A percentile compares a stretch with the other conserved stretches of the same genome.
Evolutionary conservation across 257 asterid genomes (phyloP).

Genomic region (Osmanthus fragrans): DNA sequence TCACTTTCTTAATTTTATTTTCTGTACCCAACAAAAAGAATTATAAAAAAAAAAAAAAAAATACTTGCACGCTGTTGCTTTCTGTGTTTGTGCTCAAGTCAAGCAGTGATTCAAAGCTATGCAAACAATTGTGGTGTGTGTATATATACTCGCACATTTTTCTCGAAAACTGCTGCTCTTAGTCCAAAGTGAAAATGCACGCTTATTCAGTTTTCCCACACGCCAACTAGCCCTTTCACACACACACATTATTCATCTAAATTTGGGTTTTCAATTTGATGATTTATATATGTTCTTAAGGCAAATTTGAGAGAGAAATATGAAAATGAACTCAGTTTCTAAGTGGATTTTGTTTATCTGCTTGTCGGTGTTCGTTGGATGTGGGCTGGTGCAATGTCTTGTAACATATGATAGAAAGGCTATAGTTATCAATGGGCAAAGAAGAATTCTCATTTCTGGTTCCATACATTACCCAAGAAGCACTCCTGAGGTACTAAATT

Average conservation of each 20-base stretch:
- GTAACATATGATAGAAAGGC: slow-evolving; percentile 79
- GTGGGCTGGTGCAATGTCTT: slow-evolving; percentile 55
- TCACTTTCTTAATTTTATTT: neutral
- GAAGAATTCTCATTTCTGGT: slow-evolving; percentile 83
- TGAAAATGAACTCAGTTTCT: slow-evolving; percentile 38
- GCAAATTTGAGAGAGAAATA: slow-evolving; percentile 23
- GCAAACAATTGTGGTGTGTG: slow-evolving; percentile 20
- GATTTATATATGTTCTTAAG: neutral
- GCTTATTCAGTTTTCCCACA: slow-evolving; percentile 34
- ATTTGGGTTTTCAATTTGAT: slow-evolving; percentile 25
- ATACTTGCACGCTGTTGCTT: slow-evolving; percentile 12
- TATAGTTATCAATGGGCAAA: slow-evolving; percentile 63
- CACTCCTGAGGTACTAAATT: slow-evolving; percentile 74
- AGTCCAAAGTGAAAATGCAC: slow-evolving; percentile 30
- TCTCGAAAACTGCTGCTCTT: slow-evolving; percentile 33
- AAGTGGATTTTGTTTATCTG: slow-evolving; percentile 51
- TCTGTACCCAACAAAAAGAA: neutral
- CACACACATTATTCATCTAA: slow-evolving; percentile 22
- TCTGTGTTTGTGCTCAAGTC: slow-evolving; percentile 39
- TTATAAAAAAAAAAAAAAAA: neutral
- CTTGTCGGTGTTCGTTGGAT: slow-evolving; percentile 44
- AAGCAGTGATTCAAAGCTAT: slow-evolving; percentile 22
- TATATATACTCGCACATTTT: slow-evolving; percentile 26
- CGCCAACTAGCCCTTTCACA: slow-evolving; percentile 18
- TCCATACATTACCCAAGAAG: slow-evolving; percentile 94